These are phyloP conservation scores for Eragrostis curvula DNA, from an alignment of 176 grass and related monocot genomes.

Conservation along the genomic window DNA sequence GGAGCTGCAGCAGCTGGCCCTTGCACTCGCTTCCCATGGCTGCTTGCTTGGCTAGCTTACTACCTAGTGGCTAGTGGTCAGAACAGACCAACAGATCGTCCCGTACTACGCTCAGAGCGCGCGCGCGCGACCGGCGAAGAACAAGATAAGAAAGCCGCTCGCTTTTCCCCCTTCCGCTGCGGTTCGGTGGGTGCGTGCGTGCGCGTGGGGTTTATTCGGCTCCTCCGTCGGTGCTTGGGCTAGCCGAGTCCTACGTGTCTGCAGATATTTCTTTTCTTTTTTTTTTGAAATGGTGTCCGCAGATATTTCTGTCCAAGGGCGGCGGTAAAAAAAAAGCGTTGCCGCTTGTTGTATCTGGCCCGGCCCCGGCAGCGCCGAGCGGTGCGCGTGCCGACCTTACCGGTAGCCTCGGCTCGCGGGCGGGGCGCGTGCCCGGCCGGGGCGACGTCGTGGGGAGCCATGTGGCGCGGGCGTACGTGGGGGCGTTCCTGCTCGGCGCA, in stretches of 20 bases:
- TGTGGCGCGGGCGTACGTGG: too few species aligned
- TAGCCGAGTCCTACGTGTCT: constrained; percentile 12
- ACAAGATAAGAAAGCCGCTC: constrained; percentile 40
- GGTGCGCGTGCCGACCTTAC: constrained; percentile 29
- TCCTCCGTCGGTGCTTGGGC: not conserved
- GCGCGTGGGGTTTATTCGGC: constrained; percentile 26
- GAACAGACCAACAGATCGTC: not conserved
- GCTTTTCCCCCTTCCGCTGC: not conserved
- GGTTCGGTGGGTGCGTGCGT: not conserved
- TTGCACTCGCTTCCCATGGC: constrained; percentile 56
- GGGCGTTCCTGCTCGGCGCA: too few species aligned
- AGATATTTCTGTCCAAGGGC: constrained; percentile 32
- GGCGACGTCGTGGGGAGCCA: too few species aligned
- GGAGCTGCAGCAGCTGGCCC: constrained; percentile 7
- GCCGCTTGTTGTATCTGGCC: not conserved
- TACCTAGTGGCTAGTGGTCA: too few species aligned
- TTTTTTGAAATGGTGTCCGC: too few species aligned
- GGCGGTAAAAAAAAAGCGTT: not conserved
- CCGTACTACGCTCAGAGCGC: not conserved
- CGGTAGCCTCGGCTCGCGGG: not conserved
- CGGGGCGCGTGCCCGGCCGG: not conserved
- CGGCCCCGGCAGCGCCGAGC: not conserved
- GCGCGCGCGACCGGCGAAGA: not conserved
- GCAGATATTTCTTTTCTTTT: constrained; percentile 54
- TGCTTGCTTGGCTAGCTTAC: not conserved